Evolutionary conservation across 805 yeast species (phyloP), one percentile per base, ranked within the genome.

Genomic region (Nakazawaea ambrosiae): DNA sequence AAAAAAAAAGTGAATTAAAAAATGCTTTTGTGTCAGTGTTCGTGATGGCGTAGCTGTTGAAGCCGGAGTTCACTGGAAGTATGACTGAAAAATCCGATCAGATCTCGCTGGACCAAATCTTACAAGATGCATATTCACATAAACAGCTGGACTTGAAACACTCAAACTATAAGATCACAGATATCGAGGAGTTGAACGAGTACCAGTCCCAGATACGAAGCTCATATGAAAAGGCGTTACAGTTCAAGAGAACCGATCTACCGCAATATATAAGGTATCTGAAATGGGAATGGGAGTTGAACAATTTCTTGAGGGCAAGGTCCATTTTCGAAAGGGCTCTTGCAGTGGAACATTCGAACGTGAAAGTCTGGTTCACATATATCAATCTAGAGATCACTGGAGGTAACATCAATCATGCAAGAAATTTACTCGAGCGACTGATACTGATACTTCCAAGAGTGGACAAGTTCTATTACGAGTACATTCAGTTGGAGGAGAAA

Each of bases 181-280:
- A 90, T 56, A 54, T 81, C 6, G 96, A 87, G 46, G 97, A 90
- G 59, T 68, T 85, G 14, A 67, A 71, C 32, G 90, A 86, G 46
- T 70, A 61, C 41, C 96, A 87, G 54, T 68, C 81, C 19, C 64
- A 88, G 19, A 86, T 83, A 48, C 64, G 98, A 43, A 70, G 73
- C 24, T 96, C 85, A 47, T 90, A 67, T 54, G 97, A 92, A 58
- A 79, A 79, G 46, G 94, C 89, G n/a, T 60, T 92, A 37, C 75
- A 92, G 48, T 71, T 92, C 47, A 90, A 90, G 54, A 63, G 95
- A 42, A 71, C 81, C 25, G 88, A 87, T 50, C 68, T 73, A 50
- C 81, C 86, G 2, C 95, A 88, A 54, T 92, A 97, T 96, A 68
- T 86, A 54, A 66, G 96, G 39, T 92, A 90, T 56, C 97, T 96